Base-by-base conservation (phyloP, 148 eudicot species). In the Chenopodium album region DNA sequence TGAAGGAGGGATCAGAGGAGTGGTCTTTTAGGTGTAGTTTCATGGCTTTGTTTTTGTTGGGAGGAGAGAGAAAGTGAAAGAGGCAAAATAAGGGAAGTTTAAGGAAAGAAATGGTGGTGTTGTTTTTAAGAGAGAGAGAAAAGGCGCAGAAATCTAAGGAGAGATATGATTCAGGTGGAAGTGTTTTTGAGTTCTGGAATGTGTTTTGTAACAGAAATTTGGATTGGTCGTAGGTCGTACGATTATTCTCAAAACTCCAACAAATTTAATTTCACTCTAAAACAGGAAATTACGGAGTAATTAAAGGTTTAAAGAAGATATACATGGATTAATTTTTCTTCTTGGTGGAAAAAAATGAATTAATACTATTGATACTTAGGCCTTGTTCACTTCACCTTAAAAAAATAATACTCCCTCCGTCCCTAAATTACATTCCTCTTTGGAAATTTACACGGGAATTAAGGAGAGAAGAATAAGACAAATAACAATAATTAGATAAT, bases 21-120 rank as follows among this genome's bases (percentile, higher is more conserved):
- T 76, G 26, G 14, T 75, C 50, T 71, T 63, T 80, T 31, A 60
- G 60, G 80, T 50, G 70, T 48, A 66, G 46, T 22, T 71, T 75
- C 79, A 77, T 82, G 76, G 85, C 62, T 17, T 9, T 28, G 16
- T 11, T 67, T 12, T 44, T 41, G 31, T 5, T n/a, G 9, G 10
- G 32, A 63, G 22, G 41, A 19, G 26, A 12, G 46, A 56, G 9
- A 10, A 17, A 7, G 29, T 7, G 62, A 34, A 34, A 34, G 37
- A 34, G 37, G 37, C 37, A 9, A 16, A 7, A 28, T 7, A 37
- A 56, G 10, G 79, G 26, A 59, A 1, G 8, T 9, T 67, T 0
- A 67, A 29, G 19, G 41, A 67, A 29, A 10, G 10, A 4, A 7
- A 41, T 41, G 11, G 3, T 22, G 66, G 26, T 26, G n/a, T 9